Evolutionary conservation across 768 basidiomycete species (phyloP).

Genomic region (Lentinula detonsa): DNA sequence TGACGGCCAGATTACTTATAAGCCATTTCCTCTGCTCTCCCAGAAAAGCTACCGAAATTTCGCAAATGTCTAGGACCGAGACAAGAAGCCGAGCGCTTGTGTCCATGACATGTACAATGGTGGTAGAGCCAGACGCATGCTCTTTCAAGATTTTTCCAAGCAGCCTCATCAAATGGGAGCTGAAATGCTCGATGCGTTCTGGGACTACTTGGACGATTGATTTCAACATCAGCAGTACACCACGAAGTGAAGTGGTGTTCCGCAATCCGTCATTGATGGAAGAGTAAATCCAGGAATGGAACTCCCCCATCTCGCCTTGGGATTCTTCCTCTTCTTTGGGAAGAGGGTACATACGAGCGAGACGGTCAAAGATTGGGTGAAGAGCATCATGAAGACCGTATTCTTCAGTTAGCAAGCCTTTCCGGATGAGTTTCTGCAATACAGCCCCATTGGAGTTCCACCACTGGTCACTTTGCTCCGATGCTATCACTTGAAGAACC

Average conservation of each 20-base stretch:
- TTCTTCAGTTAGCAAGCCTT: slow-evolving; percentile 81
- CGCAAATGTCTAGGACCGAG: slow-evolving; percentile 83
- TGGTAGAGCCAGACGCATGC: slow-evolving; percentile 53
- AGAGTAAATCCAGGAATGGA: slow-evolving; percentile 70
- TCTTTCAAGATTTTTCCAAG: slow-evolving; percentile 85
- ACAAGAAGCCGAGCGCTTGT: slow-evolving; percentile 59
- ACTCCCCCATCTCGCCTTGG: slow-evolving; percentile 63
- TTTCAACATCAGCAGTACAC: slow-evolving; percentile 82
- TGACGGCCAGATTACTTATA: slow-evolving; percentile 62
- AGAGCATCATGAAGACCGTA: slow-evolving; percentile 73
- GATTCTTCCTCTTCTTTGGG: slow-evolving; percentile 78
- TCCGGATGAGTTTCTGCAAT: slow-evolving; percentile 80
- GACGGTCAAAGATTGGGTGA: slow-evolving; percentile 75
- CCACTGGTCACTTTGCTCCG: slow-evolving; percentile 83
- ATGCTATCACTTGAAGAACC: slow-evolving; percentile 80
- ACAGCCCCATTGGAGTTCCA: slow-evolving; percentile 62
- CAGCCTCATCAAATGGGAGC: slow-evolving; percentile 70
- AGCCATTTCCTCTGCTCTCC: slow-evolving; percentile 84
- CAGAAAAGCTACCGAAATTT: slow-evolving; percentile 71
- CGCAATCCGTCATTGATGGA: slow-evolving; percentile 78
- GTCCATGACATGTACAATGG: slow-evolving; percentile 40
- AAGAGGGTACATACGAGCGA: slow-evolving; percentile 71
- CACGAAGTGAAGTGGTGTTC: slow-evolving; percentile 64
- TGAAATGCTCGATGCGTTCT: slow-evolving; percentile 79
- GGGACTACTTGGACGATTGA: slow-evolving; percentile 77